Conservation (phyloP, 306 rosid genomes). For the Cucurbita argyrosperma region DNA sequence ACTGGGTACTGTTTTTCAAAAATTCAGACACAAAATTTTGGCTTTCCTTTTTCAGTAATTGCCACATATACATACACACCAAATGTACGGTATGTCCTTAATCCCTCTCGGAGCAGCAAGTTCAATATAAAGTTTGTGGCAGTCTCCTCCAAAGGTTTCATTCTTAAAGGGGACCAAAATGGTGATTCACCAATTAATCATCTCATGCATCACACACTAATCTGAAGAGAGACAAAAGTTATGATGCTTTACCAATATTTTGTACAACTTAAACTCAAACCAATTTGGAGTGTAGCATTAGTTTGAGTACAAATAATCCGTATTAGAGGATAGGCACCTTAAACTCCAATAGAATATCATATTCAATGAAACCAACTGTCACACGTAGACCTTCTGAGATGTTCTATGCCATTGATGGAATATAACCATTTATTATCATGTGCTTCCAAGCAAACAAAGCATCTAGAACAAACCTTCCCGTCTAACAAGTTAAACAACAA, state of each 20-base stretch:
- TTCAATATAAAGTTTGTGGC: background rate
- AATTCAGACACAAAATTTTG: background rate
- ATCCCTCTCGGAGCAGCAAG: background rate
- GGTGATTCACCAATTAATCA: background rate
- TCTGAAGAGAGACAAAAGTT: background rate
- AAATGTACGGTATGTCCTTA: background rate
- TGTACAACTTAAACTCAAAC: background rate
- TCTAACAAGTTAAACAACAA: background rate
- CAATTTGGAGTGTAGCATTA: background rate
- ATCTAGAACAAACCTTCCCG: background rate
- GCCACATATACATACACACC: background rate
- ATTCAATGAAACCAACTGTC: background rate
- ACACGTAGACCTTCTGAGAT: background rate
- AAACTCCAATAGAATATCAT: background rate
- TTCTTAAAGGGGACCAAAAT: background rate
- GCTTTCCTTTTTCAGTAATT: background rate
- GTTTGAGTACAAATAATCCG: background rate
- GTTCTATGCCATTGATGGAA: background rate
- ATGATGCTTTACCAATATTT: background rate
- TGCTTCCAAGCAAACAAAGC: background rate
- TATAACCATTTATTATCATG: background rate
- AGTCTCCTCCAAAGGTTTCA: background rate
- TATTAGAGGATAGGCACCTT: background rate
- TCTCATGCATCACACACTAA: background rate
- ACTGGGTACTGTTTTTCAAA: background rate